Evolutionary conservation across 257 asterid species (phyloP).

Genomic region (Forsythia viridissima): DNA sequence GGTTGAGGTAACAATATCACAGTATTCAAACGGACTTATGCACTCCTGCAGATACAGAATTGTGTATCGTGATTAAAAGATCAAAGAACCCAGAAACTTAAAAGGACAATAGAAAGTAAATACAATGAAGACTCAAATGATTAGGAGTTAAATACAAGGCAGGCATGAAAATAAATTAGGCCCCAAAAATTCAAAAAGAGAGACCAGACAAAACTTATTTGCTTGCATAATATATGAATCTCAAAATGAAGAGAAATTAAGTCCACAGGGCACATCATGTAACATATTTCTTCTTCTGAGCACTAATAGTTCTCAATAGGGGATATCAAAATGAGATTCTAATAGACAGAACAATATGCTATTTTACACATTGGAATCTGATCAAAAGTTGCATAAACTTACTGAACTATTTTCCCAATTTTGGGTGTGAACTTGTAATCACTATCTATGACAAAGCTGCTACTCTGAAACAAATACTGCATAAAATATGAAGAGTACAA

Average conservation of each 20-base stretch:
- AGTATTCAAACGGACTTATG: constrained; percentile 77
- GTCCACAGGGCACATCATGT: background rate
- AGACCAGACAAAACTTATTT: background rate
- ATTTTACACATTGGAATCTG: background rate
- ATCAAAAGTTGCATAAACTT: background rate
- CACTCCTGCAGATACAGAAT: constrained; percentile 61
- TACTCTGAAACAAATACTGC: background rate
- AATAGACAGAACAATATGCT: background rate
- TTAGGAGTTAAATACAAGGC: background rate
- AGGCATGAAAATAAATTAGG: background rate
- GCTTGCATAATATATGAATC: background rate
- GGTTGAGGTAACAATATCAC: constrained; percentile 92
- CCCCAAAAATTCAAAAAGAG: background rate
- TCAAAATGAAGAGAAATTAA: background rate
- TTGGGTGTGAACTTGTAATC: background rate
- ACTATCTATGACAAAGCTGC: background rate
- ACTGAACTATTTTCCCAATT: background rate
- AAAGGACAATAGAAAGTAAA: background rate
- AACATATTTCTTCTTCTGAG: background rate
- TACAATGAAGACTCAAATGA: background rate
- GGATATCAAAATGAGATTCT: background rate
- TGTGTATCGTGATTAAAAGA: constrained; percentile 19
- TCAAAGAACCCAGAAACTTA: constrained; percentile 7
- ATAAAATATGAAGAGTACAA: background rate
- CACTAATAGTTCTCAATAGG: background rate